Evolutionary conservation across 2,329 filamentous ascomycete genomes (phyloP).

Genomic region (Pseudogymnoascus sp.): DNA sequence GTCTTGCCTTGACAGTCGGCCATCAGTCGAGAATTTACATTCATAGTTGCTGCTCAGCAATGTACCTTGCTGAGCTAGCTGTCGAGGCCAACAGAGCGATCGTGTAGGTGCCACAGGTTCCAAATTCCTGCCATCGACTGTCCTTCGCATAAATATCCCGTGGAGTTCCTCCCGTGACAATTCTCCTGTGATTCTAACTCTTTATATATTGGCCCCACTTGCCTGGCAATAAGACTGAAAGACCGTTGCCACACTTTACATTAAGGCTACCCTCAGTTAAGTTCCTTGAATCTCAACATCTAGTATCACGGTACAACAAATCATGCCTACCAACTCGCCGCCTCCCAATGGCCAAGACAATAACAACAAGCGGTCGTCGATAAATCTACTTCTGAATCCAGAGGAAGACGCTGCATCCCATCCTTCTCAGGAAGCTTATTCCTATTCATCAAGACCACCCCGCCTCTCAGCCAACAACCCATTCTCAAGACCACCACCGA

Average conservation of each 20-base stretch:
- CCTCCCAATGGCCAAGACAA: not conserved
- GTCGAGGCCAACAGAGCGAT: not conserved
- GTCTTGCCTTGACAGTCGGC: not conserved
- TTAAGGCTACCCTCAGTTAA: not conserved
- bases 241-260: not conserved
- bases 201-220: not conserved
- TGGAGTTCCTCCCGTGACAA: not conserved
- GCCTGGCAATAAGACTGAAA: not conserved
- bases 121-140: conserved; percentile 2
- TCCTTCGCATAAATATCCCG: not conserved
- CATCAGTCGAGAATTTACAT: not conserved
- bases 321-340: not conserved
- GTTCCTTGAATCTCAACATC: not conserved
- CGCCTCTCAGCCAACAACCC: not conserved
- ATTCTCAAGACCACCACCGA: not conserved
- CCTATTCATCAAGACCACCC: too few relatives aligned
- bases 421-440: not conserved
- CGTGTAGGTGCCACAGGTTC: not conserved
- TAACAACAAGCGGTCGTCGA: not conserved
- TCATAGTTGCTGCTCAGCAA: not conserved
- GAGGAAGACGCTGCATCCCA: not conserved
- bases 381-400: not conserved
- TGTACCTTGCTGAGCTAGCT: not conserved
- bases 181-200: not conserved
- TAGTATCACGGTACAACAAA: not conserved